Evolutionary conservation across 129 eudicot genomes (phyloP), one percentile per base, ranked within the genome.

Genomic region (Logfia minima): DNA sequence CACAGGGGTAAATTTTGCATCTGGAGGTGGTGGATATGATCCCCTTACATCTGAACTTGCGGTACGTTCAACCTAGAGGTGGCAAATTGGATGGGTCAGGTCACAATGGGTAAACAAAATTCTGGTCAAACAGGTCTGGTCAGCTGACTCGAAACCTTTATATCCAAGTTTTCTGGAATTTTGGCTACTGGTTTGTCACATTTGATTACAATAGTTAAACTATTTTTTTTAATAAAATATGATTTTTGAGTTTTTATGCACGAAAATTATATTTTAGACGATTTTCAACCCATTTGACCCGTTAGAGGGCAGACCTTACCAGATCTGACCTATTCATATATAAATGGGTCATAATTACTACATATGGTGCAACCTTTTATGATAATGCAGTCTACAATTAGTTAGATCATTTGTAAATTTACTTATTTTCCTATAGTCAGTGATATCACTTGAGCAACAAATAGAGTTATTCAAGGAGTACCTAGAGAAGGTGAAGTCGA

Each of bases 1-100:
- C 23, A 88, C 95, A 45, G 96, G 98, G 6, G 95, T 92, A 6
- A 90, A 88, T 75, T 92, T 92, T 81, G 96, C 98, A 45, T 90
- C 96, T 13, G 96, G 96, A 58, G 96, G 87, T 51, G 90, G 92
- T 32, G 95, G 98, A 76, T 90, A 80, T 45, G 98, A 92, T 39
- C 96, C 96, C 68, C 79, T 90, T 45, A 92, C 96, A 53, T 85
- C 92, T 32, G 85, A 86, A 45, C 78, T 90, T 19, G 90, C 86
- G 79, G 98, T 88, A 86, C 51, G 69, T 35, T 4, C 63, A 29
- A 59, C 37, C 3, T 31, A 29, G 35, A 53, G 22, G 66, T 7
- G 21, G 52, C 14, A 55, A 53, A 32, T 18, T 4, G 19, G 32
- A 60, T 5, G 52, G 48, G 48, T 31, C 43, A 11, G 48, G 32